Evolutionary conservation across 306 rosid genomes (phyloP), one percentile per base, ranked within the genome.

Genomic region (Calophaca sinica): DNA sequence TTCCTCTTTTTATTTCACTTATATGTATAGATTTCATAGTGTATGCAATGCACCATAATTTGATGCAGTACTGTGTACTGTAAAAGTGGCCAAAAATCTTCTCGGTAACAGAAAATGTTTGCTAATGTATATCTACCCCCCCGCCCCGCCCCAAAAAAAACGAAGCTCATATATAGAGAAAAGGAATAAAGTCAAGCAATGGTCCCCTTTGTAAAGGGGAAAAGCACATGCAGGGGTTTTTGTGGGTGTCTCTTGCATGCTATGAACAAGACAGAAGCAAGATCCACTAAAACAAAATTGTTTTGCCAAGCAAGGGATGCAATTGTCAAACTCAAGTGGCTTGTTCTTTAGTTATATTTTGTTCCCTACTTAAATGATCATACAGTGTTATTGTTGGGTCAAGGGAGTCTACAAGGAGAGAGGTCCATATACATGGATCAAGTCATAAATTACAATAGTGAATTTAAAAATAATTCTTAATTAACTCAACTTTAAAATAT

Each of bases 221-320:
- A 32, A 82, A 62, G 82, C 85, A 65, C 75, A 66, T 77, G 79
- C 39, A 60, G 38, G 60, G 39, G 71, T 54, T 77, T 59, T 72
- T 61, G 66, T 39, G 76, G 61, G 35, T 81, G 79, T 64, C 74
- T 69, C 50, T 80, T 61, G 80, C 84, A 62, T 52, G 84, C 73
- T 51, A 49, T 29, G 50, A 74, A 59, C 59, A 80, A 80, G 63
- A 58, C 79, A 80, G 60, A 74, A 68, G 68, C 72, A 80, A 74
- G 76, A 80, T 80, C 66, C 84, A 68, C 73, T 4, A 20, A 29
- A 31, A 60, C 74, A 76, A 72, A 33, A 36, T 66, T 28, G 79
- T 76, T 65, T 53, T 33, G 15, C 69, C 49, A 20, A 44, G 81
- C 75, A 69, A 49, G 28, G 41, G 7, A 76, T 39, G 44, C 44